phyloP scores from a whole-genome alignment of 352 stramenopile genomes.

The Peronosclerospora sorghi region DNA sequence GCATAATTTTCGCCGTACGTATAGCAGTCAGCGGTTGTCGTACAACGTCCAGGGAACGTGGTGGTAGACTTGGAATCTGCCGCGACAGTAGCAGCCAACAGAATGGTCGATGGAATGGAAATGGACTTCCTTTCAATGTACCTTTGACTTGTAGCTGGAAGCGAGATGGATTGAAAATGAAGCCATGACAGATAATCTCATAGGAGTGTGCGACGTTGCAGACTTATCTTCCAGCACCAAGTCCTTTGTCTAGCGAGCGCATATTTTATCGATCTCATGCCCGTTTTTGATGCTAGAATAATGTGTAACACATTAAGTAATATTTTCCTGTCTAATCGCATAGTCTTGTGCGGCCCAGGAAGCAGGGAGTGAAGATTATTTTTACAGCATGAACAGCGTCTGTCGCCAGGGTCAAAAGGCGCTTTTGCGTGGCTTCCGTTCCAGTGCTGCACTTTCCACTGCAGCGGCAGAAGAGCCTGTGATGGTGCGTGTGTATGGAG shows the following conservation, averaged over 20 bases:
- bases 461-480: conserved; percentile 34
- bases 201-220: no score
- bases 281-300: no score
- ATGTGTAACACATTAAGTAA: no score
- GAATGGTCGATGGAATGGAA: conserved; percentile 6
- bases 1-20: conserved; percentile 47
- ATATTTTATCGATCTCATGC: no score
- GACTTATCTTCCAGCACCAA: no score
- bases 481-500: conserved; percentile 87
- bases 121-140: conserved; percentile 6
- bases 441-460: conserved; percentile 27
- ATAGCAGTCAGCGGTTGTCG: conserved; percentile 33
- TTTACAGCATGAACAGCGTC: conserved; percentile 23
- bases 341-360: conserved; percentile 14
- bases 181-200: no score
- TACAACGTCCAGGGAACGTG: conserved; percentile 44
- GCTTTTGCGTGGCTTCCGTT: conserved; percentile 28
- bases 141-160: no score
- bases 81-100: conserved; percentile 8
- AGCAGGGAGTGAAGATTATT: no score
- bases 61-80: conserved; percentile 26
- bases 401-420: conserved; percentile 21
- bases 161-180: no score
- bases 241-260: no score
- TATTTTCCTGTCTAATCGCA: conserved; percentile 12